Base-by-base conservation (phyloP, 345 rosid species). In the Moringa oleifera region DNA sequence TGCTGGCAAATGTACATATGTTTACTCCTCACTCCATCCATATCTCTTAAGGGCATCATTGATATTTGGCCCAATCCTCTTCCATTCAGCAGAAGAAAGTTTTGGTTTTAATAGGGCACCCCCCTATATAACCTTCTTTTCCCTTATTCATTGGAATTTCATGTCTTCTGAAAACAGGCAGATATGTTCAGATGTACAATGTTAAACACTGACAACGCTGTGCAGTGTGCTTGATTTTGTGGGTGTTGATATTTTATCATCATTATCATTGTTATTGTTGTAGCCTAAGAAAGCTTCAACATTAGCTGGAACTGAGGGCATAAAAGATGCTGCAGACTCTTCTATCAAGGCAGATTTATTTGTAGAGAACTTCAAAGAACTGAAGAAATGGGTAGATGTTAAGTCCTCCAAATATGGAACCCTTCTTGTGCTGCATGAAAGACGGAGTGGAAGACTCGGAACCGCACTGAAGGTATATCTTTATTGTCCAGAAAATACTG, bases 341-440 rank as follows among this genome's bases (percentile, higher is more conserved):
- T 73, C 73, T 61, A 23, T 62, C 60, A 69, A 68, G 62, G 73
- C 77, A 56, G 94, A 88, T 72, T 50, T 62, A 50, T 94, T 90
- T 54, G 91, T 88, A 74, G 91, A 94, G 61, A 88, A 81, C 79
- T 83, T 75, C 66, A 88, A 70, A 66, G 95, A 90, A 70, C 71
- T 90, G 68, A 73, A 69, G 58, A 90, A 90, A 79, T 94, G 99
- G 99, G 97, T 83, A 18, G 93, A 85, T 60, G 72, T 79, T 36
- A 94, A 85, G 86, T 83, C 97, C 49, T 68, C 86, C 0, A 94
- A 94, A 56, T 89, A 85, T 24, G 95, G 85, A 20, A 82, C 78
- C 69, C 88, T 94, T 63, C 63, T 66, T 53, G 95, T 94, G 66
- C 61, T 85, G 24, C 88, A 84, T 25, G 99, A 94, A 80, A 87